phyloP scores from a whole-genome alignment of 768 basidiomycete species.

The Leccinum truebloodii region DNA sequence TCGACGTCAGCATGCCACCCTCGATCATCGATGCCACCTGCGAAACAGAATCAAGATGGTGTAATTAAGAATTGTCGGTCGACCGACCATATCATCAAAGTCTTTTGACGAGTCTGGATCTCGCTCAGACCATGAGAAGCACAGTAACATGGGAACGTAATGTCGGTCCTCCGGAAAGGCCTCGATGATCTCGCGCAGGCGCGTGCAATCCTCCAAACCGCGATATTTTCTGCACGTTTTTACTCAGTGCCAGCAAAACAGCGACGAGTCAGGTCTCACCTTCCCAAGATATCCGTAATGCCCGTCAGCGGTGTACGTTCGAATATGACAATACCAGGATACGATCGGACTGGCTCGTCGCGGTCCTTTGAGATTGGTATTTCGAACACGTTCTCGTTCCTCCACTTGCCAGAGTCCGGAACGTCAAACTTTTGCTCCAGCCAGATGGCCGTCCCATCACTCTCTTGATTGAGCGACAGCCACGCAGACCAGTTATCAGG shows the following conservation, averaged over 20 bases:
- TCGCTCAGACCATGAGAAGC: conserved; percentile 60
- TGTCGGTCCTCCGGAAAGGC: conserved; percentile 53
- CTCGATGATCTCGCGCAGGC: conserved; percentile 64
- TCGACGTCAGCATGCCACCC: conserved; percentile 42
- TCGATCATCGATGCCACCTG: conserved; percentile 53
- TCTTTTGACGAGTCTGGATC: conserved; percentile 46
- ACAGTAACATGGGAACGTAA: conserved; percentile 62
- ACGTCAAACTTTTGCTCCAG: conserved; percentile 74
- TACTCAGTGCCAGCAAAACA: conserved; percentile 3
- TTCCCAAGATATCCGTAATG: conserved; percentile 65
- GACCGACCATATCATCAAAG: conserved; percentile 59
- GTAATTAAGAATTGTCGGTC: not conserved
- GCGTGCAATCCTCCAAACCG: conserved; percentile 68
- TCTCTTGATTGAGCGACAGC: conserved; percentile 74
- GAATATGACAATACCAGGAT: conserved; percentile 72
- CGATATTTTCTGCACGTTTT: conserved; percentile 58
- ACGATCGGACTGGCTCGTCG: conserved; percentile 27
- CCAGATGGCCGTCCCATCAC: conserved; percentile 80
- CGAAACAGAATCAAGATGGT: conserved; percentile 7
- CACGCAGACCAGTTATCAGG: conserved; percentile 59
- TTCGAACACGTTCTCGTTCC: conserved; percentile 57
- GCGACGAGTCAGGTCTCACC: conserved; percentile 38
- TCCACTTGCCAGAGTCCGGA: conserved; percentile 64
- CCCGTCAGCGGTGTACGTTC: conserved; percentile 69
- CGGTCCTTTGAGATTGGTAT: conserved; percentile 43